Evolutionary conservation across 2,329 filamentous ascomycete species (phyloP), one percentile per base, ranked within the genome.

Genomic region (Exophiala calicioides): DNA sequence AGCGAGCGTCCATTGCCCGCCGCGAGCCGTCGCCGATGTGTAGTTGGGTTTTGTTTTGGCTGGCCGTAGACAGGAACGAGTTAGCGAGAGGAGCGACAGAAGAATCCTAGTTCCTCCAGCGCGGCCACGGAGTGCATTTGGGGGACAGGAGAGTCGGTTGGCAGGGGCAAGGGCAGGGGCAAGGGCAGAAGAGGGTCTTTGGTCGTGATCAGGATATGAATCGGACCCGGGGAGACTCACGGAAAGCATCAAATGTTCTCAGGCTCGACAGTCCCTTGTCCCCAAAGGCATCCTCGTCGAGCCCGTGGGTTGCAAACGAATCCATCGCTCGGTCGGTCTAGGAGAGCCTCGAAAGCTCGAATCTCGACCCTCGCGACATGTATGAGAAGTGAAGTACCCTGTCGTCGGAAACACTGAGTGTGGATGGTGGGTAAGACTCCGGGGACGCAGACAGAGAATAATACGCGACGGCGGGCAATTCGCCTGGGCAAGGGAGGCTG

Each of bases 41-140:
- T 96, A 98, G 63, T 91, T 89, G 12, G 90, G 82, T 74, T 97
- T 97, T 43, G 91, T 88, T 77, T 98, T 97, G 58, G 93, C 90
- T 95, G 63, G 12, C 15, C n/a, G 13, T 29, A 23, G 29, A 20
- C 18, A 7, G 9, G 38, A 4, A 15, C 9, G 27, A 23, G 19
- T 42, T 19, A 50, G 48, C 34, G n/a, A 50, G n/a, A 20, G 18
- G 8, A 15, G 37, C 21, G 24, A 4, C 15, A 10, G 20, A 10
- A 8, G 19, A 23, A 4, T n/a, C n/a, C n/a, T n/a, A n/a, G n/a
- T n/a, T n/a, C n/a, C n/a, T n/a, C n/a, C n/a, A n/a, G n/a, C n/a
- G n/a, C n/a, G n/a, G n/a, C n/a, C n/a, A n/a, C n/a, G n/a, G n/a
- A n/a, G n/a, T n/a, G n/a, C n/a, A n/a, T n/a, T n/a, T n/a, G n/a